Conservation (phyloP, 345 rosid species). For the Trapa incisa region DNA sequence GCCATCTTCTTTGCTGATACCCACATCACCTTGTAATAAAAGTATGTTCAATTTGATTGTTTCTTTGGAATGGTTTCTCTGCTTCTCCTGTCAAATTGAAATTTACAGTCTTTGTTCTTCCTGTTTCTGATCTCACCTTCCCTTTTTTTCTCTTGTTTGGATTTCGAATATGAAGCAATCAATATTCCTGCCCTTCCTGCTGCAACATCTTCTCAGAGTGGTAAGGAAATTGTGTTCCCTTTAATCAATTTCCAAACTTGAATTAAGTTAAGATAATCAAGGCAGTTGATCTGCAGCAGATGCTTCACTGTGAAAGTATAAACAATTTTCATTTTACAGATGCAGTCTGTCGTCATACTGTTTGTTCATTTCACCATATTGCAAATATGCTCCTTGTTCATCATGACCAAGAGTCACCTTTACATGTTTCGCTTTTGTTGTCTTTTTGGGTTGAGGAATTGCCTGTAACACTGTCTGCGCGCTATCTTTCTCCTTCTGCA, state of each 20-base stretch:
- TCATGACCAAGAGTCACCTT: background rate
- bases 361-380: background rate
- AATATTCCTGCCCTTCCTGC: constrained; percentile 94
- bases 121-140: background rate
- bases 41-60: constrained; percentile 23
- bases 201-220: constrained; percentile 59
- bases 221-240: constrained; percentile 25
- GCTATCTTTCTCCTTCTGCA: constrained; percentile 14
- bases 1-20: constrained; percentile 48
- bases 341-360: background rate
- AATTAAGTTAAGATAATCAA: background rate
- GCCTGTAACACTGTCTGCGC: background rate
- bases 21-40: constrained; percentile 67
- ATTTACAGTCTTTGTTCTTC: background rate
- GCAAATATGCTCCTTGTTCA: no score
- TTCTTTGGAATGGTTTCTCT: background rate
- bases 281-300: background rate
- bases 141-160: background rate
- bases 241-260: background rate
- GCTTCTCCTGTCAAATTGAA: background rate
- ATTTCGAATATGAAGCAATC: constrained; percentile 38
- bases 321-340: background rate
- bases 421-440: background rate
- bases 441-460: background rate
- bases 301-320: background rate